Conservation (phyloP, 225 moss, liverwort and hornwort genomes). For the Rhytidiadelphus loreus region DNA sequence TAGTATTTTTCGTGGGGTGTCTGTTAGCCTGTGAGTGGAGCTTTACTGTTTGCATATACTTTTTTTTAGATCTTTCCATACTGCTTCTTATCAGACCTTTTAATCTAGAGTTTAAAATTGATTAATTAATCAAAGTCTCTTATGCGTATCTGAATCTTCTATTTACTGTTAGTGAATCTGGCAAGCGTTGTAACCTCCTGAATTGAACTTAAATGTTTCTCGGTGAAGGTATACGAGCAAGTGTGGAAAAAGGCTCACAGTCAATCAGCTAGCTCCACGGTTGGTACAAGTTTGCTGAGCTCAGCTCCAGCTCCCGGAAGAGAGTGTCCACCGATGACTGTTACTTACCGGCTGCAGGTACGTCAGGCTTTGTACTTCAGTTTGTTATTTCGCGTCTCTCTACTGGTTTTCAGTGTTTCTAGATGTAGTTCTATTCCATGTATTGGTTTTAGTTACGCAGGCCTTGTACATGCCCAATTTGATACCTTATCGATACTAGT, state of each 20-base stretch:
- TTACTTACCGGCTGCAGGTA: constrained; percentile 95
- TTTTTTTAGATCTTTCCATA: neutral
- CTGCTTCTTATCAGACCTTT: neutral
- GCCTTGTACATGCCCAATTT: neutral
- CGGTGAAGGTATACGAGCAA: constrained; percentile 80
- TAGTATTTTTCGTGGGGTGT: neutral
- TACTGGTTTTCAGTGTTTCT: neutral
- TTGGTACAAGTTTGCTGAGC: constrained; percentile 66
- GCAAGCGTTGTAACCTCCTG: neutral
- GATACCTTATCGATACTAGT: neutral
- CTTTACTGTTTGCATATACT: neutral
- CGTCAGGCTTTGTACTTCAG: neutral
- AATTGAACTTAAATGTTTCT: neutral
- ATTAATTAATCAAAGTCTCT: neutral
- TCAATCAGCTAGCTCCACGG: constrained; percentile 56
- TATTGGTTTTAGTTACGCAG: neutral
- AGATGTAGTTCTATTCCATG: neutral
- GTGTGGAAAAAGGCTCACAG: constrained; percentile 96
- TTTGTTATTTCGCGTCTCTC: neutral
- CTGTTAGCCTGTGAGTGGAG: neutral
- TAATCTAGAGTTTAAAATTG: too few relatives aligned
- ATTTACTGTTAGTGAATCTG: neutral
- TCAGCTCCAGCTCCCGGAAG: constrained; percentile 55
- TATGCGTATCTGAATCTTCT: neutral
- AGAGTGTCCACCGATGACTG: constrained; percentile 98